Evolutionary conservation across 805 yeast species (phyloP), one percentile per base, ranked within the genome.

Genomic region (Cyberlindnera saturnus): DNA sequence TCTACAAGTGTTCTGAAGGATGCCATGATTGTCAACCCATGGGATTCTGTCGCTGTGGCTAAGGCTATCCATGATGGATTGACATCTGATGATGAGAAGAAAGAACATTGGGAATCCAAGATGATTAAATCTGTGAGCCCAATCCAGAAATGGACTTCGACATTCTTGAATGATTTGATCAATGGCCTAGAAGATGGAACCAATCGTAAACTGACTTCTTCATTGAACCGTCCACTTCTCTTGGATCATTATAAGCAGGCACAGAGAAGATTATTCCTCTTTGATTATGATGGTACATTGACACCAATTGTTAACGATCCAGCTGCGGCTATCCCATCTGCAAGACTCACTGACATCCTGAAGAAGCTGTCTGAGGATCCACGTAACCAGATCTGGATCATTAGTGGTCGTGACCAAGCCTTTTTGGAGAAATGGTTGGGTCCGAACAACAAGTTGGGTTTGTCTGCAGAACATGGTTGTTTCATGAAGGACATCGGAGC

Each of bases 401-500:
- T 93, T 47, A 83, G 95, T 34, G 99, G 99, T 2, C 78, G 99
- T 53, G 99, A 93, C 63, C 96, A 86, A 66, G 77, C 71, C 40
- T 93, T 93, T 58, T 72, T 93, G 55, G 95, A 85, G 49, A 79
- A 81, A 64, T 89, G 96, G 93, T 68, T 90, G 48, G 97, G 97
- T 7, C 43, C 39, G 32, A 74, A 74, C 49, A 70, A 74, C 16
- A 64, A 71, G 35, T 67, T 93, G 30, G 96, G 97, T 1, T 71
- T 93, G 42, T 82, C 95, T 45, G 98, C 99, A 0, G 99, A 93
- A 60, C 99, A 93, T 62, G 99, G 99, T 7, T 91, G 97, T 58
- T 93, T 93, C 57, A 76, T 91, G 75, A 85, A 84, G 59, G 82
- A 77, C 50, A 75, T 82, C n/a, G 79, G 80, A 9, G 58, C 71